Evolutionary conservation across 176 grass and related monocot genomes (phyloP).

Genomic region (Puya raimondii): DNA sequence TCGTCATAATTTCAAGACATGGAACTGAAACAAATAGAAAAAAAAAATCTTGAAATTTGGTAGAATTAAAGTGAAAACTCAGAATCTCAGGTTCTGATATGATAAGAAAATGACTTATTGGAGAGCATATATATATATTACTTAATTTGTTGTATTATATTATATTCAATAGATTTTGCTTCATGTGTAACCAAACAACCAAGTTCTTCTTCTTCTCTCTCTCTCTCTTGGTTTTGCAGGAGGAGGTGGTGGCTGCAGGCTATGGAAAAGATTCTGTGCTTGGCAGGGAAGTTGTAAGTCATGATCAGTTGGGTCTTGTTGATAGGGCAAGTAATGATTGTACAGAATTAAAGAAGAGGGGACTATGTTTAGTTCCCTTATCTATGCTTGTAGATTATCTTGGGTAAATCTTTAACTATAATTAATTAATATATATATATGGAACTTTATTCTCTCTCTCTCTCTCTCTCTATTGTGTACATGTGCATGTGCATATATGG

Average conservation of each 20-base stretch:
- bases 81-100: no score
- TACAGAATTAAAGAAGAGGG: conserved; percentile 22
- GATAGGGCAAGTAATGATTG: conserved; percentile 16
- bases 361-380: conserved; percentile 19
- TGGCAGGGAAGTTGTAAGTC: conserved; percentile 10
- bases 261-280: neutral
- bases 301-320: conserved; percentile 12
- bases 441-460: no score
- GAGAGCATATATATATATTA: no score
- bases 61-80: no score
- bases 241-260: conserved; percentile 6
- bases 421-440: no score
- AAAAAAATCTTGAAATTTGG: no score
- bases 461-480: no score
- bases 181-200: neutral
- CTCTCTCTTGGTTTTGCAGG: neutral
- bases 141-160: no score
- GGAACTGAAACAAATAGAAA: no score
- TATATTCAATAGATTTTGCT: conserved; percentile 1
- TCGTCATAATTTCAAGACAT: no score
- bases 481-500: no score
- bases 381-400: conserved; percentile 19
- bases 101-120: no score
- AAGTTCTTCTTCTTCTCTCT: neutral
- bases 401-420: neutral